Conservation (phyloP, 768 basidiomycete genomes). For the Mycena haematopus region DNA sequence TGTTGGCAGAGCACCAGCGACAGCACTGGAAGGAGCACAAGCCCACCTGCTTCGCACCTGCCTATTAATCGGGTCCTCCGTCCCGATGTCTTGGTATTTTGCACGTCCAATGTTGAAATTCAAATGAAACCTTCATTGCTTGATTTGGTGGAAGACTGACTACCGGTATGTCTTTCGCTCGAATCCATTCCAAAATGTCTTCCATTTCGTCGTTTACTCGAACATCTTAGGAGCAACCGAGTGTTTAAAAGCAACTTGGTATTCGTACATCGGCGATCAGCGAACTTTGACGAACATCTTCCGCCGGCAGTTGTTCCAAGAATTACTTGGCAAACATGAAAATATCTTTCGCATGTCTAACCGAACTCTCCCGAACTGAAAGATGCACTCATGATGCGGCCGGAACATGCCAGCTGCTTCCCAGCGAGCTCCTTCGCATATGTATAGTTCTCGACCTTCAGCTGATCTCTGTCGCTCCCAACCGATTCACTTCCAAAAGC, state of each 20-base stretch:
- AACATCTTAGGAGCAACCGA: too few species aligned
- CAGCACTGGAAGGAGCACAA: constrained; percentile 26
- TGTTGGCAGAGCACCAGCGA: constrained; percentile 13
- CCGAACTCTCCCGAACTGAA: too few species aligned
- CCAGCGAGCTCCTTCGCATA: not conserved
- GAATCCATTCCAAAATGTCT: not conserved
- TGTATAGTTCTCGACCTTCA: not conserved
- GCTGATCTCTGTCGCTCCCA: not conserved
- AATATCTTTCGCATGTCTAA: too few species aligned
- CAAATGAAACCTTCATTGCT: not conserved
- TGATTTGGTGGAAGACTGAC: too few species aligned
- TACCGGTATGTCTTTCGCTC: not conserved
- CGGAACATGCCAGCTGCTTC: not conserved
- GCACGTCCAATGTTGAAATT: not conserved
- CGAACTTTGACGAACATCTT: too few species aligned
- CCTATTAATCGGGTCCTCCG: not conserved
- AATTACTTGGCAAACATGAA: too few species aligned
- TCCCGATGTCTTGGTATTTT: not conserved
- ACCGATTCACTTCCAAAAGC: not conserved
- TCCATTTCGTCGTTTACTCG: not conserved
- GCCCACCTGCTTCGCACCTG: constrained; percentile 16
- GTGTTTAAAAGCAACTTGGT: too few species aligned
- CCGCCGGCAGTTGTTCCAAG: too few species aligned
- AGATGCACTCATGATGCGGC: not conserved
- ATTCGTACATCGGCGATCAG: too few species aligned